Evolutionary conservation across 768 basidiomycete species (phyloP), one percentile per base, ranked within the genome.

Genomic region (Trametes cingulata): DNA sequence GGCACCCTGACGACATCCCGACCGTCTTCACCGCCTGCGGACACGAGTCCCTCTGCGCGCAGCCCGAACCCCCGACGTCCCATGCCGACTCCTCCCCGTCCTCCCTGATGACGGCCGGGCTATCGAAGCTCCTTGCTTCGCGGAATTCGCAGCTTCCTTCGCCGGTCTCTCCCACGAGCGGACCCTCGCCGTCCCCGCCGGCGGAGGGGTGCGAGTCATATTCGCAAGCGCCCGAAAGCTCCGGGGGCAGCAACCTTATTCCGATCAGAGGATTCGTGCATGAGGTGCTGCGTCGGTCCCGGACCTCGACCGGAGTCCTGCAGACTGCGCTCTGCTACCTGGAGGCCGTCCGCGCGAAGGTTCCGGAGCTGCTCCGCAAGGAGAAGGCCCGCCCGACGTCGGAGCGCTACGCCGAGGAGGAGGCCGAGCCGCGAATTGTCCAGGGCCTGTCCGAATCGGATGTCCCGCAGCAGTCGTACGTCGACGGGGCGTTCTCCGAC

Each of bases 301-400:
- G 91, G 47, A 95, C 93, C 0, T 90, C 91, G 5, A 90, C 87
- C 42, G 84, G 82, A 43, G 90, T 93, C 3, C 80, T 96, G 8
- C 93, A 95, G 70, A 90, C 92, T 0, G 93, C 94, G 0, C 75
- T 93, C 0, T 93, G 93, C 70, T 95, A 95, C 69, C 76, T 95
- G 13, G 91, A 93, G 72, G 91, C 89, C 4, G 81, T 93, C n/a
- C 86, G 91, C 6, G 69, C 77, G 25, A 87, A 83, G 70, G 75
- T 95, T 13, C 85, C 89, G 0, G 85, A 86, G 46, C 76, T 92
- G 67, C 76, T 59, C 71, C 75, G 47, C 72, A 70, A 54, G 78
- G 82, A 65, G 65, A 69, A 65, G 78, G 73, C 67, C 75, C 73
- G 50, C 77, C 73, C 67, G 73, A 43, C 56, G 74, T n/a, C 72